phyloP scores from a whole-genome alignment of 306 rosid genomes.

The Sicyos edulis region DNA sequence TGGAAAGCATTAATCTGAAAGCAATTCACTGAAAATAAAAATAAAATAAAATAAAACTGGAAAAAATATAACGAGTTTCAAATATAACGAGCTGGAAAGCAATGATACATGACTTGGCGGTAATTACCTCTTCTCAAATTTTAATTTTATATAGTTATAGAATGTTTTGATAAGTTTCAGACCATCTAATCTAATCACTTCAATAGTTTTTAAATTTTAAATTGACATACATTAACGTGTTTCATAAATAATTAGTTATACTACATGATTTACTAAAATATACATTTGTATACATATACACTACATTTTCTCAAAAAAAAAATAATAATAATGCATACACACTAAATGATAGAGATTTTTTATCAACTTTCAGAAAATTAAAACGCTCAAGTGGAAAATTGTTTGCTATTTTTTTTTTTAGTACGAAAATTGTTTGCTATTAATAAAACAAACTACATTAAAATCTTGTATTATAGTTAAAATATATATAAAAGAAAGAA shows the following conservation, averaged over 20 bases:
- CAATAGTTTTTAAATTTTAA: neutral
- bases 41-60: too few species aligned
- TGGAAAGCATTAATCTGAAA: neutral
- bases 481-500: too few species aligned
- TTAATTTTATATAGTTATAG: too few species aligned
- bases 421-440: too few species aligned
- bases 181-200: neutral
- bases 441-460: neutral
- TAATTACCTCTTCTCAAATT: neutral
- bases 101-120: neutral
- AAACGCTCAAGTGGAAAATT: neutral
- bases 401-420: too few species aligned
- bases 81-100: neutral
- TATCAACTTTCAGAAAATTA: neutral
- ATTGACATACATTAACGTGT: neutral
- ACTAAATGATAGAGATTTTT: neutral
- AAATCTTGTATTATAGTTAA: neutral
- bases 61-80: too few species aligned
- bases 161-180: neutral
- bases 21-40: neutral
- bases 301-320: too few species aligned
- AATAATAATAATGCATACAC: too few species aligned
- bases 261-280: neutral
- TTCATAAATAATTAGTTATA: neutral
- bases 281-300: too few species aligned